Evolutionary conservation across 1,284 basidiomycete species (phyloP).

Genomic region (Sanghuangporus sanghuang): DNA sequence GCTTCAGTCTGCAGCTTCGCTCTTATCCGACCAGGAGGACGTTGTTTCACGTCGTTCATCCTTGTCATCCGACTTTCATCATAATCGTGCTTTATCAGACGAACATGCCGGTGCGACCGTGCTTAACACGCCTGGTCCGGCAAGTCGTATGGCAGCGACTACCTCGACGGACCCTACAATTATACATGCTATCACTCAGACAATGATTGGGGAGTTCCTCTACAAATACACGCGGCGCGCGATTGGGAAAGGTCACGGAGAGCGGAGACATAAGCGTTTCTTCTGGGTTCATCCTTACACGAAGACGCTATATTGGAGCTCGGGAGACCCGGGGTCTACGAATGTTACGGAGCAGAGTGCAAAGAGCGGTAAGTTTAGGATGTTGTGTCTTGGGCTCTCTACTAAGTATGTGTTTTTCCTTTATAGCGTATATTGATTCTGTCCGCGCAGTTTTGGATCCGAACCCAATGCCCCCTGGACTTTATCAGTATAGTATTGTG

Average conservation of each 20-base stretch:
- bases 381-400: conserved; percentile 15
- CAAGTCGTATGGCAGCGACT: conserved; percentile 27
- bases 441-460: conserved; percentile 88
- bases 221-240: conserved; percentile 94
- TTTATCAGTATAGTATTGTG: conserved; percentile 90
- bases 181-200: conserved; percentile 97
- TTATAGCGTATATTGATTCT: conserved; percentile 90
- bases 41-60: conserved; percentile 69
- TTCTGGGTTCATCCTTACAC: conserved; percentile 99
- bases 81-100: conserved; percentile 32
- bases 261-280: conserved; percentile 91
- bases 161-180: conserved; percentile 76
- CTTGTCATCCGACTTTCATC: conserved; percentile 62
- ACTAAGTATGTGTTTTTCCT: conserved; percentile 9
- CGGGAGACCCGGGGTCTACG: conserved; percentile 86
- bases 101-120: conserved; percentile 15
- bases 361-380: conserved; percentile 82
- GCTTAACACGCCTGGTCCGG: conserved; percentile 19
- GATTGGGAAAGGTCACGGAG: conserved; percentile 89
- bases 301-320: conserved; percentile 96
- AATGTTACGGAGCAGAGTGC: conserved; percentile 88
- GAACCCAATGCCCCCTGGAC: conserved; percentile 89
- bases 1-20: conserved; percentile 60
- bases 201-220: conserved; percentile 99
- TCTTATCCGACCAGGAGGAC: conserved; percentile 54